Evolutionary conservation across 1,284 basidiomycete genomes (phyloP), one percentile per base, ranked within the genome.

Genomic region (Malassezia pachydermatis): DNA sequence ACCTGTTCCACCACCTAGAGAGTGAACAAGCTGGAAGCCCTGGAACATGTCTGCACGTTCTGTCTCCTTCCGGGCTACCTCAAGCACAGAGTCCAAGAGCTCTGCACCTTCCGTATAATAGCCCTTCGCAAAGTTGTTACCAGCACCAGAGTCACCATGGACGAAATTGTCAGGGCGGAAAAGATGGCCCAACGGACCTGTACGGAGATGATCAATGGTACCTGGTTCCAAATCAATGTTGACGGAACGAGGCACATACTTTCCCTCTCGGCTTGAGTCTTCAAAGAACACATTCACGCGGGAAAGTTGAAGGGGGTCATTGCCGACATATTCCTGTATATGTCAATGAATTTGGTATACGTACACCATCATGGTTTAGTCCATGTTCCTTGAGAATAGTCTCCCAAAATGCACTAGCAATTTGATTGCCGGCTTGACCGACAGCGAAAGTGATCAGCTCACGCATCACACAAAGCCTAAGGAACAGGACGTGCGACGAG

Each of bases 1-100:
- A 58, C 58, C 61, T 51, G 72, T 75, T 73, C 90, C 90, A 69
- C 90, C 90, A 54, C 90, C 90, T 22, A 96, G 79, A 16, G 88
- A 92, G 67, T 96, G 90, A 23, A 88, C 76, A 50, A 95, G 74
- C 70, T 95, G 90, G 73, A 95, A 95, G 5, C 90, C 90, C 75
- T 95, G 90, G 38, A 95, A 77, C 23, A 83, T 80, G 52, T 95
- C 88, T 63, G 85, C 86, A 13, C 76, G 73, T 71, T 95, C 90
- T 42, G 71, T 67, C 63, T 75, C 73, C 51, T 73, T 73, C 23
- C 73, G 70, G 20, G 72, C 61, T 23, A 65, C 63, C 41, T 75
- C 83, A 62, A 88, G 73, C 54, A 95, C 83, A 24, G 78, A 75
- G 63, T 95, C 90, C 46, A 90, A 81, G 17, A 96, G 80, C 75